Evolutionary conservation across 495 filamentous ascomycete species (phyloP), one percentile per base, ranked within the genome.

Genomic region (Bacidia rubella): DNA sequence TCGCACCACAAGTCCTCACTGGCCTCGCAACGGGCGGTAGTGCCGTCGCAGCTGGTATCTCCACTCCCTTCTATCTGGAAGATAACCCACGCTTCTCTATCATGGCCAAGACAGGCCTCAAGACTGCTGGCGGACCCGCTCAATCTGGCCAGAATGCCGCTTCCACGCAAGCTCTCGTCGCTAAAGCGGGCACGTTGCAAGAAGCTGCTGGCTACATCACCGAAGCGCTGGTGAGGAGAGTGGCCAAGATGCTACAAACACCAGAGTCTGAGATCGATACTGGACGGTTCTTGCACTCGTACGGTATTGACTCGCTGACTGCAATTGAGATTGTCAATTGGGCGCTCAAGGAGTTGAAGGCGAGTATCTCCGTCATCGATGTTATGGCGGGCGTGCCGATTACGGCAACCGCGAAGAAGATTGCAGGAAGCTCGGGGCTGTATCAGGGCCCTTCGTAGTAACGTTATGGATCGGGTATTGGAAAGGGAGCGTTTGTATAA

Each of bases 301-400:
- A 64, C 48, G 66, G 66, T 22, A 60, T 71, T n/a, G 68, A 71
- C 49, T 70, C 68, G 1, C 58, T 71, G 11, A 64, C 63, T 43
- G 65, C 67, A 1, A 63, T 68, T 10, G 65, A 65, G 2, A 52
- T 71, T 10, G 61, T 66, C 21, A 69, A 68, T 49, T 71, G 68
- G 68, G 58, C 67, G 7, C 53, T 39, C 11, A 62, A 62, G 51
- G 60, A 62, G 41, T 52, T 68, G 11, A 54, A 61, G 29, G 57
- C 64, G n/a, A 60, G 66, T 20, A 44, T 66, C 19, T 49, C 58
- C 2, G 57, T 70, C 1, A 64, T 70, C 54, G 67, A 70, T 48
- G 54, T 74, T 49, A 49, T 72, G 57, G 53, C 53, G 22, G 41
- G 27, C 29, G 53, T 54, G 21, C 53, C 53, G 19, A 54, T 54